These are phyloP conservation scores for Entomortierella beljakovae DNA, from an alignment of 192 early-diverging fungal genomes.

Conservation along the genomic window DNA sequence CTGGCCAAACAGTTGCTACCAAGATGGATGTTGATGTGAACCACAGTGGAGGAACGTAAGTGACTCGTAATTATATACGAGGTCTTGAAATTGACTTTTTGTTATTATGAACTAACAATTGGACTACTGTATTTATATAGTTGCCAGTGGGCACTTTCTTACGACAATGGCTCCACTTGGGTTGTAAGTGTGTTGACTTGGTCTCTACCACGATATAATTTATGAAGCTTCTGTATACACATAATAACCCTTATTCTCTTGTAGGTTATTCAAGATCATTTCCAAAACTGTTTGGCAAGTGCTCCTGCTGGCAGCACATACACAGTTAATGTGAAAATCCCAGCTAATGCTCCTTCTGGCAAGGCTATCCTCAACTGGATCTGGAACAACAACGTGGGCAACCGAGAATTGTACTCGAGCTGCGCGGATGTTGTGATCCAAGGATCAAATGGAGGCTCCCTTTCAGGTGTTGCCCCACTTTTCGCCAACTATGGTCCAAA, in stretches of 20 bases:
- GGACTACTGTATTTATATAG: conserved; percentile 1
- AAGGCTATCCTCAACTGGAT: conserved; percentile 71
- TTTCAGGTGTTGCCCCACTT: conserved; percentile 61
- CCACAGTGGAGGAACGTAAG: conserved; percentile 46
- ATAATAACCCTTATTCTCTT: neutral
- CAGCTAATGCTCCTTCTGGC: conserved; percentile 59
- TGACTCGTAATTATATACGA: neutral
- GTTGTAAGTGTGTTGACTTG: conserved; percentile 25
- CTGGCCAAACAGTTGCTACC: conserved; percentile 26
- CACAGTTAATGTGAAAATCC: conserved; percentile 62
- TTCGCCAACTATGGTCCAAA: conserved; percentile 64
- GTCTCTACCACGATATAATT: neutral
- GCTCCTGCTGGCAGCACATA: conserved; percentile 57
- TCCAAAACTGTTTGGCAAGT: conserved; percentile 64
- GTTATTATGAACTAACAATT: neutral
- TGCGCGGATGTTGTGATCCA: conserved; percentile 70
- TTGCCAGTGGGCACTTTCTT: conserved; percentile 53
- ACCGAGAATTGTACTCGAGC: conserved; percentile 77
- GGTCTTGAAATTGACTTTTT: neutral
- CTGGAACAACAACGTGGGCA: conserved; percentile 75
- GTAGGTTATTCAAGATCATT: conserved; percentile 67
- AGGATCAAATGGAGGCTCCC: conserved; percentile 46
- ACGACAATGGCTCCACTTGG: conserved; percentile 47
- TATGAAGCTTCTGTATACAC: neutral
- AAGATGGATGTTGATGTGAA: conserved; percentile 54